These are phyloP conservation scores for Neoboletus brunneissimus DNA, from an alignment of 768 basidiomycete genomes.

Conservation along the genomic window DNA sequence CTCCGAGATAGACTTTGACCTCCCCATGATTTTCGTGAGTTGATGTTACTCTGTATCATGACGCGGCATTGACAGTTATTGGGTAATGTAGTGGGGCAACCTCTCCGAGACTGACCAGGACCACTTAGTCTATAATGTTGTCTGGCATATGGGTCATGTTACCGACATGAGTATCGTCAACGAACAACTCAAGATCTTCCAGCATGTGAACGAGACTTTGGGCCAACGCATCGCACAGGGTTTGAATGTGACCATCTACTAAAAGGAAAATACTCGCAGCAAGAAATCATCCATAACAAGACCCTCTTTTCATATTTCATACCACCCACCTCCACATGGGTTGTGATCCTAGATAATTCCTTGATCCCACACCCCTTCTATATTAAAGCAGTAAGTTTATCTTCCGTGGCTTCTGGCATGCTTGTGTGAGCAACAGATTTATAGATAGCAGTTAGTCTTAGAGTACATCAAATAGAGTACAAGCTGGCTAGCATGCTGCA, in stretches of 20 bases:
- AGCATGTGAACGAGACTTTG: conserved; percentile 36
- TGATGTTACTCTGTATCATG: not conserved
- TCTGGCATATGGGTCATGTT: conserved; percentile 38
- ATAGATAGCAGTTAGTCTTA: not conserved
- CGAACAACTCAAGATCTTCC: conserved; percentile 35
- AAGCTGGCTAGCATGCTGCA: not conserved
- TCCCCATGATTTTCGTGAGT: conserved; percentile 34
- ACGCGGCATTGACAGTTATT: not conserved
- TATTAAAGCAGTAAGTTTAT: not conserved
- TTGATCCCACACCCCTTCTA: not conserved
- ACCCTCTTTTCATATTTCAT: not conserved
- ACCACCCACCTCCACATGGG: not conserved
- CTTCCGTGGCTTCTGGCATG: not conserved
- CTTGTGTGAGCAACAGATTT: not conserved
- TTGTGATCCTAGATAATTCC: not conserved
- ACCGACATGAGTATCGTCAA: conserved; percentile 28
- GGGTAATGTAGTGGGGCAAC: conserved; percentile 27
- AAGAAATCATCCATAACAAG: not conserved
- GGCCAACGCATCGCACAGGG: conserved; percentile 37
- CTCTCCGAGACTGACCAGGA: conserved; percentile 36
- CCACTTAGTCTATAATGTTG: conserved; percentile 37
- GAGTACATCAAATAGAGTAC: not conserved
- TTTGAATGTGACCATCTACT: conserved; percentile 20
- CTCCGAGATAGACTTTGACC: conserved; percentile 40
- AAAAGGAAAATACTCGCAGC: not conserved